Evolutionary conservation across 2,329 filamentous ascomycete genomes (phyloP).

Genomic region (Herpotrichia juniperi): DNA sequence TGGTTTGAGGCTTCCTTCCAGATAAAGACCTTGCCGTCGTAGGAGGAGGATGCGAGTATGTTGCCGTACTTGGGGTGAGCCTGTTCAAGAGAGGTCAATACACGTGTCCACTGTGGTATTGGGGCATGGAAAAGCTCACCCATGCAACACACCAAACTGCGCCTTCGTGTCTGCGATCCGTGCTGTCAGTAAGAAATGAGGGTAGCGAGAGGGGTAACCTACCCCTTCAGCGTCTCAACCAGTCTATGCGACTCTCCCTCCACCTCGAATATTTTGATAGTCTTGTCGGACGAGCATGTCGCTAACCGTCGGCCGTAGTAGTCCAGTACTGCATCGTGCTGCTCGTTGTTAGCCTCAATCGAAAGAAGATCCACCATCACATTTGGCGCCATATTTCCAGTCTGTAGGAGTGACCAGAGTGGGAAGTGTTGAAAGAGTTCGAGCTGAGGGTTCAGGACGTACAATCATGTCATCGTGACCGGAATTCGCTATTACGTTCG

Average conservation of each 20-base stretch:
- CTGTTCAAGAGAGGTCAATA: slow-evolving; percentile 32
- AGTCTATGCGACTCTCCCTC: slow-evolving; percentile 90
- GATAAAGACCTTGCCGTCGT: slow-evolving; percentile 98
- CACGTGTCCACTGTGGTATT: neutral
- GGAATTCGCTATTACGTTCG: slow-evolving; percentile 82
- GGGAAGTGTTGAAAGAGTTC: neutral
- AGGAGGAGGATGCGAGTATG: slow-evolving; percentile 92
- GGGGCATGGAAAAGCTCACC: slow-evolving; percentile 54
- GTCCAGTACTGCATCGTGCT: slow-evolving; percentile 97
- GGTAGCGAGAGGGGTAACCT: slow-evolving; percentile 33
- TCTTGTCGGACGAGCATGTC: slow-evolving; percentile 97
- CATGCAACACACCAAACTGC: slow-evolving; percentile 98
- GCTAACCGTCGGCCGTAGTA: slow-evolving; percentile 97
- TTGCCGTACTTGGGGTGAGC: slow-evolving; percentile 98
- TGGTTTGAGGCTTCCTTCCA: slow-evolving; percentile 79
- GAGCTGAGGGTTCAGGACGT: slow-evolving; percentile 54
- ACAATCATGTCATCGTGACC: slow-evolving; percentile 99
- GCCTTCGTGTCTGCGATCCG: slow-evolving; percentile 81
- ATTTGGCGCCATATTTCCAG: neutral
- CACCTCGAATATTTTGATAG: slow-evolving; percentile 99
- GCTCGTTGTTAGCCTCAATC: slow-evolving; percentile 49
- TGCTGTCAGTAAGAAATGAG: slow-evolving; percentile 18
- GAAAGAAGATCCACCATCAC: slow-evolving; percentile 31
- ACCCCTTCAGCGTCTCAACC: slow-evolving; percentile 94
- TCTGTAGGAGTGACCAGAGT: neutral